Evolutionary conservation across 768 basidiomycete species (phyloP).

Genomic region (Psilocybe azurescens): DNA sequence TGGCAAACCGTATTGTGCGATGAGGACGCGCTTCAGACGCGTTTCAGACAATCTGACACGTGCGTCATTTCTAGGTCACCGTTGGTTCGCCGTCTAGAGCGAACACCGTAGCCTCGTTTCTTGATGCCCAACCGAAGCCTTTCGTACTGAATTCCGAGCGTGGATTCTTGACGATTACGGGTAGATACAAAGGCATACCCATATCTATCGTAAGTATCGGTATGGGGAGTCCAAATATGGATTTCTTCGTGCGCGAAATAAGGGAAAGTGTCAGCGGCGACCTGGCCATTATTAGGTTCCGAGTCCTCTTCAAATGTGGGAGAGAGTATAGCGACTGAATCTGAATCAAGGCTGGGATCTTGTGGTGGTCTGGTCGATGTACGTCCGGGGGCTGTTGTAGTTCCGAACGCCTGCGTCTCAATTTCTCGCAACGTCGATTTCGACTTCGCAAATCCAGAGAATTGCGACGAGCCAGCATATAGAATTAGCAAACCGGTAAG

Average conservation of each 20-base stretch:
- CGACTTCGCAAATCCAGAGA: conserved; percentile 60
- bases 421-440: conserved; percentile 80
- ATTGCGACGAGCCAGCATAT: conserved; percentile 56
- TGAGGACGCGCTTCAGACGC: conserved; percentile 2
- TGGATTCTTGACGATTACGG: conserved; percentile 77
- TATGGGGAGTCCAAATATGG: conserved; percentile 84
- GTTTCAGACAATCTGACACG: background rate
- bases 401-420: conserved; percentile 71
- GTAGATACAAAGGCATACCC: conserved; percentile 64
- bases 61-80: conserved; percentile 54
- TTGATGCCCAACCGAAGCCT: conserved; percentile 63
- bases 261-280: conserved; percentile 75
- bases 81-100: conserved; percentile 79
- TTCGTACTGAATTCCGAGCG: conserved; percentile 75
- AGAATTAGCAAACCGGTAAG: conserved; percentile 69
- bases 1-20: conserved; percentile 79
- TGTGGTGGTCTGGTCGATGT: conserved; percentile 75
- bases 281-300: conserved; percentile 55
- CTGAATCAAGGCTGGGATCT: conserved; percentile 69
- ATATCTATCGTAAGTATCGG: conserved; percentile 81
- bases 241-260: conserved; percentile 85
- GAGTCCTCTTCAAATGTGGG: conserved; percentile 7
- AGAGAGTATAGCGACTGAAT: background rate
- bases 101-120: conserved; percentile 54
- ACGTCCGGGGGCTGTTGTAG: conserved; percentile 77